Base-by-base conservation (phyloP, 2,329 filamentous ascomycete species). In the Tolypocladium album region DNA sequence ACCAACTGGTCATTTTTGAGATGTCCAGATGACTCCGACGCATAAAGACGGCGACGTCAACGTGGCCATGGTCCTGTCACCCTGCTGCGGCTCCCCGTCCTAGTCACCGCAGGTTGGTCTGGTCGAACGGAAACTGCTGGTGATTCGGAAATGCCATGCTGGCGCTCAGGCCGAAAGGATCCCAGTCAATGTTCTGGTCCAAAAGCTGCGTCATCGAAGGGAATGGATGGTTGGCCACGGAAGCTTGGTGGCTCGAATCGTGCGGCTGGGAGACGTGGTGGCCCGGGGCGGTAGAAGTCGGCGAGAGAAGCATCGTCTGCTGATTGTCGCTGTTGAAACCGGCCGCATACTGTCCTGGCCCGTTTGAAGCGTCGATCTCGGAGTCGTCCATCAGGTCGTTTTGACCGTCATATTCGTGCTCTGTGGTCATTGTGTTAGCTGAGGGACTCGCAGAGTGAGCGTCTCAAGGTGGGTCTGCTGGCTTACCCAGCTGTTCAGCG, bases 321-420 rank as follows among this genome's bases (percentile, higher is more conserved):
- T 75, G 72, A n/a, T 74, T 72, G 27, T 76, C 71, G 52, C 71
- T 68, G 63, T 84, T 83, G 70, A 82, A 80, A 61, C 77, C 75
- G 62, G 79, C 78, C 15, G 84, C 78, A 67, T 89, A 93, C 11
- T 87, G 83, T 17, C 84, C 85, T 53, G 86, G 82, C 50, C 85
- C 86, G 59, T 72, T 76, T 3, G 88, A 82, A 13, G 86, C 85
- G 62, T 91, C 87, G 65, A 86, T 83, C 67, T 89, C 87, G 66
- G 86, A 78, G 62, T 95, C 90, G 69, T 97, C 92, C 73, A 95
- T 86, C 82, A 96, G 89, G 69, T 93, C 91, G 73, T 84, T 85
- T 76, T 91, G 89, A 59, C 90, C 88, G 73, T 97, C 92, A 77
- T 97, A 97, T 79, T 97, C 93, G 82, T 96, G 92, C 79, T 97